Evolutionary conservation across 1,284 basidiomycete genomes (phyloP), one percentile per base, ranked within the genome.

Genomic region (Pseudozyma hubeiensis): DNA sequence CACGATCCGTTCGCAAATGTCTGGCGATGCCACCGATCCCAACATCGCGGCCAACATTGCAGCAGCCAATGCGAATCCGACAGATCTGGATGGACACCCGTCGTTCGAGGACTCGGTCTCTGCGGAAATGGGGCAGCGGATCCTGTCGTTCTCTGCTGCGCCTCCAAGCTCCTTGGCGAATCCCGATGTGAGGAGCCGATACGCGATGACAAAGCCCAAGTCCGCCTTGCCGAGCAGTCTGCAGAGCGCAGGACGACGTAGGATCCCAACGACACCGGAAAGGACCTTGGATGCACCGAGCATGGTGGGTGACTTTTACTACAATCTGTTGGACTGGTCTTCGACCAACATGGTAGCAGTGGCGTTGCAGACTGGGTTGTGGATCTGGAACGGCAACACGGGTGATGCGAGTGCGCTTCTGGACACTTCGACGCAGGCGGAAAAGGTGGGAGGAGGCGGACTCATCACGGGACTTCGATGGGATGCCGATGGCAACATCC

Each of bases 271-370:
- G 0, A 90, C 90, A 66, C 94, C 91, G 0, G 93, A 97, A 79
- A 89, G 93, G 29, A 93, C 97, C 3, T 88, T 99, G 11, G 97
- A 99, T 80, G 97, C 97, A 0, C 94, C 95, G 0, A 93, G 93
- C 1, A 92, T 97, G 87, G 89, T 92, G 43, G 94, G 98, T 77
- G 97, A 99, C 85, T 99, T 97, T 85, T 99, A 99, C 84, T 90
- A 97, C 79, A 99, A 99, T 84, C 87, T 99, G 37, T 86, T 98
- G 59, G 89, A 91, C 45, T 99, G 96, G 96, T 92, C 91, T 39
- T 88, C 88, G 34, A 89, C 89, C 63, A 98, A 99, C 85, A 87
- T 91, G 35, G 67, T 84, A 16, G 82, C 82, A 11, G 77, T 84
- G 14, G 81, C 79, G 4, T 54, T 84, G 55, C 74, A 77, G 60